These are phyloP conservation scores for Populus tremula DNA, from an alignment of 345 rosid species.

Conservation along the genomic window DNA sequence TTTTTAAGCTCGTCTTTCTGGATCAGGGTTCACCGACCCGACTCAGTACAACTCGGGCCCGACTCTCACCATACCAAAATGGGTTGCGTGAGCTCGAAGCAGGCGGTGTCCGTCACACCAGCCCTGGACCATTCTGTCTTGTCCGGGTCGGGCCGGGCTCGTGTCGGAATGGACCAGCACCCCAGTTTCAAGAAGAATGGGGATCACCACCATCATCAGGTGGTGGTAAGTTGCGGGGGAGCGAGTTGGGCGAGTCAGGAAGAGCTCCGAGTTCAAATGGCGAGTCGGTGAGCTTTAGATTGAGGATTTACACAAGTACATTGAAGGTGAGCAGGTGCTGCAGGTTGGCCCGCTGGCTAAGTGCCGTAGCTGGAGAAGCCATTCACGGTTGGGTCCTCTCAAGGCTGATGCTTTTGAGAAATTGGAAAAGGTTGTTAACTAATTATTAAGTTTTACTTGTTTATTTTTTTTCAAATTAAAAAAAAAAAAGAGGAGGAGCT, in stretches of 20 bases:
- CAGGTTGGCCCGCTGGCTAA: constrained; percentile 99
- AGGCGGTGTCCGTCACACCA: constrained; percentile 84
- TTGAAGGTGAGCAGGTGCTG: constrained; percentile 96
- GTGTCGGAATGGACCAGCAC: constrained; percentile 23
- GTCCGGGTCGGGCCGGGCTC: constrained; percentile 38
- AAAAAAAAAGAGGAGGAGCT: not conserved
- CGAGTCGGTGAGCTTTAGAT: constrained; percentile 73
- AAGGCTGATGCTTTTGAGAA: constrained; percentile 78
- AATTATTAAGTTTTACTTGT: too few relatives aligned
- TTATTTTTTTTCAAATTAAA: not conserved
- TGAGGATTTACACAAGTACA: constrained; percentile 67
- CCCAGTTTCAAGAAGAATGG: constrained; percentile 28
- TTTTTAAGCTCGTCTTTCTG: not conserved
- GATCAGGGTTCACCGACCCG: not conserved
- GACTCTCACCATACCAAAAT: constrained; percentile 21
- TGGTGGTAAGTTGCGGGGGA: constrained; percentile 42
- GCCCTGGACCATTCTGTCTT: constrained; percentile 69
- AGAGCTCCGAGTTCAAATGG: constrained; percentile 56
- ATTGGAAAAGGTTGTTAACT: constrained; percentile 68
- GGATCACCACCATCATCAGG: not conserved
- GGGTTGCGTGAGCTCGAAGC: constrained; percentile 99
- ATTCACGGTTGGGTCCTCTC: constrained; percentile 97
- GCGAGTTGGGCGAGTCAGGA: constrained; percentile 72
- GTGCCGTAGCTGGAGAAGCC: constrained; percentile 93
- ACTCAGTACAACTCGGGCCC: not conserved